Evolutionary conservation across 2,329 filamentous ascomycete species (phyloP), one percentile per base, ranked within the genome.

Genomic region (Penicillium sp.): DNA sequence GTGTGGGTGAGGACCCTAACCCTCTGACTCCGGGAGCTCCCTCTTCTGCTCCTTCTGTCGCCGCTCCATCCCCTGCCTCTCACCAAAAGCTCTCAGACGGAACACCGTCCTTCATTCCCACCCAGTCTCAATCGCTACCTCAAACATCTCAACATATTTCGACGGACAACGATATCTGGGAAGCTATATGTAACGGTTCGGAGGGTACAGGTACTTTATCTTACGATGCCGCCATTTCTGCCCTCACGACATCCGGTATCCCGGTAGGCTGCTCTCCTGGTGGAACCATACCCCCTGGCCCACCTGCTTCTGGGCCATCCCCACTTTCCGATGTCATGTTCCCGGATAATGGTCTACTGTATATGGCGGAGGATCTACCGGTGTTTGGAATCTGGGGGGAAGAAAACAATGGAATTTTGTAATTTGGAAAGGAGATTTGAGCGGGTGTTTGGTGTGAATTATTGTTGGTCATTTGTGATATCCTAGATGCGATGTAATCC

Each of bases 331-430:
- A 70, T 50, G 56, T 70, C 38, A 62, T 72, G 5, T 59, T 72
- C 14, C 63, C 69, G 0, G 68, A 70, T 4, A 70, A 70, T 39
- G 68, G 68, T 1, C 57, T 72, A 13, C 50, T 72, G 6, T 72
- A 72, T 32, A 68, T 70, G 65, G 68, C 69, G 0, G 69, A 72
- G 31, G 69, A 71, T 49, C 55, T 71, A 7, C 66, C 67, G 0
- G 63, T 68, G 1, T 70, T 71, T 50, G 69, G 68, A 3, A 58
- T 70, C 5, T 72, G 69, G 66, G 64, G 56, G 47, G 68, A 58
- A 1, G 60, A 71, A 18, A 44, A 21, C 41, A 44, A 27, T 44
- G 27, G 22, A 10, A 29, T 44, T 11, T 16, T 36, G n/a, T 36
- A 13, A 38, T 49, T 56, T 40, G 38, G 38, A n/a, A 34, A 39